A percentile compares a stretch with the other conserved stretches of the same genome.
Conservation (phyloP, 352 stramenopile genomes). For the Aphanomyces astaci region DNA sequence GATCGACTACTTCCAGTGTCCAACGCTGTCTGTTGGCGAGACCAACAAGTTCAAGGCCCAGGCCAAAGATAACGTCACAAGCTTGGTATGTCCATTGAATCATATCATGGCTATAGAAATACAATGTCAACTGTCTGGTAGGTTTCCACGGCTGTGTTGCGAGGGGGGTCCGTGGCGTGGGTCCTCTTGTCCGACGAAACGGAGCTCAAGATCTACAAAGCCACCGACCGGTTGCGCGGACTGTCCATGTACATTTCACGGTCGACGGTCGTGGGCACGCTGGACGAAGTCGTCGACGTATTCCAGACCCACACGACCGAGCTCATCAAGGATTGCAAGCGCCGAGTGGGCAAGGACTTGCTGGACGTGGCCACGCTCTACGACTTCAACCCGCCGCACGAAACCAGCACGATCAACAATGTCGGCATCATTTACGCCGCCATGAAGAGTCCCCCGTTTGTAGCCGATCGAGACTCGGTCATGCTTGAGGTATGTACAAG, state of each 20-base stretch:
- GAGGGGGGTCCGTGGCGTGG: background rate
- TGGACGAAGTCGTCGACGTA: background rate
- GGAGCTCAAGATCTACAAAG: background rate
- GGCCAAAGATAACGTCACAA: background rate
- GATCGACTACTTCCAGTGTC: constrained; percentile 57
- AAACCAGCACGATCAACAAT: background rate
- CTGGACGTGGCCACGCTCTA: background rate
- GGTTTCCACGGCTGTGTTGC: background rate
- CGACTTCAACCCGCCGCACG: background rate
- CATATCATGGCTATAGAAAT: too few relatives aligned
- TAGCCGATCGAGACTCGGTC: background rate
- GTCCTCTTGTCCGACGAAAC: background rate
- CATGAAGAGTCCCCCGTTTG: background rate
- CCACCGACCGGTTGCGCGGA: background rate
- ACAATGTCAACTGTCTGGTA: background rate
- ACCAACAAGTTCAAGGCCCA: background rate
- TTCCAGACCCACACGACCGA: background rate
- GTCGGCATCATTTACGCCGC: background rate
- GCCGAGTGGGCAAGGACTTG: background rate
- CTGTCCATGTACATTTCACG: background rate
- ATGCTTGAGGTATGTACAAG: background rate
- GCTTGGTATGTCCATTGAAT: background rate
- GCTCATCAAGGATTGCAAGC: background rate
- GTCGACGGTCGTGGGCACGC: background rate
- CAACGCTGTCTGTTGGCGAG: constrained; percentile 1